Evolutionary conservation across 225 moss, liverwort and hornwort species (phyloP), one percentile per base, ranked within the genome.

Genomic region (Asterella californica): DNA sequence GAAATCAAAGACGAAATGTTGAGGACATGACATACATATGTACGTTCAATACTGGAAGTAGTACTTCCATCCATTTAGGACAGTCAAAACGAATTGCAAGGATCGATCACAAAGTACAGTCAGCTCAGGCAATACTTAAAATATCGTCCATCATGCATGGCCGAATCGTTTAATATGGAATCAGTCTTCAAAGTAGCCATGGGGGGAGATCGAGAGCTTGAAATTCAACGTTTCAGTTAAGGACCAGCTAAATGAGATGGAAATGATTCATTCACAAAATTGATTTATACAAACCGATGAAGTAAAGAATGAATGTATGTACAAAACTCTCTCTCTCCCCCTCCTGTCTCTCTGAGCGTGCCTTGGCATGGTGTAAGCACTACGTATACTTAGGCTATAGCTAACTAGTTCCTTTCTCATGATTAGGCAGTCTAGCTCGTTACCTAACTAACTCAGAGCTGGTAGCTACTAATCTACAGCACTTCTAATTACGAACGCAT

Each of bases 291-390:
- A 72, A 72, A 72, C 71, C 71, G 47, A 46, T 47, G 71, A 72
- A 72, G 21, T 14, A 77, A 77, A 48, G 81, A 82, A 82, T 76
- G 81, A 82, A 82, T 82, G 81, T 82, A 82, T 82, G 47, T 82
- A 77, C 57, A 82, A 71, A 46, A 72, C 71, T 72, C 46, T 14
- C 52, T 17, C 12, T 52, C 5, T 17, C 3, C 7, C 52, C 12
- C 52, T 52, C n/a, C n/a, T n/a, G n/a, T n/a, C n/a, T n/a, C n/a
- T n/a, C n/a, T n/a, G n/a, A n/a, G 71, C 71, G 46, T 70, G 70
- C 37, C 36, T 70, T 37, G 70, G 42, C 42, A 42, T 42, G n/a
- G n/a, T n/a, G n/a, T n/a, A n/a, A n/a, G n/a, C n/a, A n/a, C n/a
- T n/a, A n/a, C n/a, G n/a, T n/a, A n/a, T n/a, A n/a, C n/a, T n/a